phyloP scores from a whole-genome alignment of 2,329 filamentous ascomycete species.

The Capronia coronata region DNA sequence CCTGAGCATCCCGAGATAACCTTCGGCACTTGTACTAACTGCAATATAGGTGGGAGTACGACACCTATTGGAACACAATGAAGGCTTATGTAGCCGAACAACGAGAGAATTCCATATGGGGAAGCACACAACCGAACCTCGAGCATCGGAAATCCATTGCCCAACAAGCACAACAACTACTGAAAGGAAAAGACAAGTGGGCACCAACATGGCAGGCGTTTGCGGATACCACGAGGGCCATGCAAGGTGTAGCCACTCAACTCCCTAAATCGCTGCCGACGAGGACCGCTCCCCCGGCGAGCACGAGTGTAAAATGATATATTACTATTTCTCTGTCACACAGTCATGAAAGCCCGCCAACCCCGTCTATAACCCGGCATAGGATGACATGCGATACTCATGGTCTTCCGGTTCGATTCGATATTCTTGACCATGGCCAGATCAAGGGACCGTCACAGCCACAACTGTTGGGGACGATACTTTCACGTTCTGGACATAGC shows the following conservation, averaged over 20 bases:
- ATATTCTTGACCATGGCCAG: background rate
- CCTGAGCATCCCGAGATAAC: background rate
- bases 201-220: constrained; percentile 44
- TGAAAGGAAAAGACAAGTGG: constrained; percentile 59
- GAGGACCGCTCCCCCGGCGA: background rate
- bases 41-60: constrained; percentile 54
- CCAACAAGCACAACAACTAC: constrained; percentile 53
- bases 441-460: background rate
- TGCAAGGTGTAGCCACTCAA: constrained; percentile 6
- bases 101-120: constrained; percentile 34
- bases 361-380: too few relatives aligned
- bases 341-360: background rate
- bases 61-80: constrained; percentile 50
- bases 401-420: background rate
- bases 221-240: constrained; percentile 9
- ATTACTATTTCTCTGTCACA: background rate
- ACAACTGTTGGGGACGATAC: too few relatives aligned
- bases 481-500: background rate
- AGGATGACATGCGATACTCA: too few relatives aligned
- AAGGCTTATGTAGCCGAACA: constrained; percentile 42
- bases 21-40: background rate
- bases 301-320: background rate
- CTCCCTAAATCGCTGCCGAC: background rate
- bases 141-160: constrained; percentile 45
- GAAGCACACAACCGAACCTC: constrained; percentile 37